phyloP scores from a whole-genome alignment of 1,284 basidiomycete species.

The Boletus semigastroideus region DNA sequence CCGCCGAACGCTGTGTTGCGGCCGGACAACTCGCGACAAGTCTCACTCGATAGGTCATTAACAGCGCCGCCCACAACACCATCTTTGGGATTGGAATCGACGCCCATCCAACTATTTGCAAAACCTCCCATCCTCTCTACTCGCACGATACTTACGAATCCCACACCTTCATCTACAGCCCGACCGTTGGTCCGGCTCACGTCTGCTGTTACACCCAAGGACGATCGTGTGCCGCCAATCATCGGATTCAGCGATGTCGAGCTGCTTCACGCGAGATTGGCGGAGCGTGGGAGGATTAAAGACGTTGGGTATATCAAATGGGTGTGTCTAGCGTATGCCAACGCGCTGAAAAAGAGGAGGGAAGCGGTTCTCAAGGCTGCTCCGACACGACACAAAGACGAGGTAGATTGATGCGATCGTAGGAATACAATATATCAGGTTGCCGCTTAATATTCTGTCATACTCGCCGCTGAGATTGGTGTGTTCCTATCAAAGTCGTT shows the following conservation, averaged over 20 bases:
- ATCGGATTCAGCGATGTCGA: conserved; percentile 66
- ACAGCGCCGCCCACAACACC: neutral
- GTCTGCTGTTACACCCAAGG: conserved; percentile 51
- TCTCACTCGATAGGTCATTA: neutral
- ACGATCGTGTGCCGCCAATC: conserved; percentile 69
- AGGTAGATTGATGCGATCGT: conserved; percentile 9
- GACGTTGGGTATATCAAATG: conserved; percentile 65
- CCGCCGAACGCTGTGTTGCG: conserved; percentile 46
- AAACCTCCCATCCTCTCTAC: conserved; percentile 53
- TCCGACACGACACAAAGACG: conserved; percentile 2
- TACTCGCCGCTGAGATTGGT: too few relatives aligned
- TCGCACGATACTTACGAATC: conserved; percentile 45
- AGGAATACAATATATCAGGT: neutral
- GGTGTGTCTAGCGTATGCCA: conserved; percentile 65
- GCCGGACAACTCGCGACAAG: neutral
- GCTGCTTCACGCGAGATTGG: conserved; percentile 61
- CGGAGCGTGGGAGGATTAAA: conserved; percentile 40
- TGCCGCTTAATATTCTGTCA: neutral
- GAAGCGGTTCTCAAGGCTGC: conserved; percentile 43
- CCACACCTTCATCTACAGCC: conserved; percentile 29
- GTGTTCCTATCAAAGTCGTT: too few relatives aligned
- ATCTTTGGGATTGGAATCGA: conserved; percentile 6
- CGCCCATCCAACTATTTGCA: conserved; percentile 18
- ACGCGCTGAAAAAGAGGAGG: conserved; percentile 58
- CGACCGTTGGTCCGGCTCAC: conserved; percentile 67